These are phyloP conservation scores for Saksenaea oblongispora DNA, from an alignment of 371 early-diverging fungal species.

Conservation along the genomic window DNA sequence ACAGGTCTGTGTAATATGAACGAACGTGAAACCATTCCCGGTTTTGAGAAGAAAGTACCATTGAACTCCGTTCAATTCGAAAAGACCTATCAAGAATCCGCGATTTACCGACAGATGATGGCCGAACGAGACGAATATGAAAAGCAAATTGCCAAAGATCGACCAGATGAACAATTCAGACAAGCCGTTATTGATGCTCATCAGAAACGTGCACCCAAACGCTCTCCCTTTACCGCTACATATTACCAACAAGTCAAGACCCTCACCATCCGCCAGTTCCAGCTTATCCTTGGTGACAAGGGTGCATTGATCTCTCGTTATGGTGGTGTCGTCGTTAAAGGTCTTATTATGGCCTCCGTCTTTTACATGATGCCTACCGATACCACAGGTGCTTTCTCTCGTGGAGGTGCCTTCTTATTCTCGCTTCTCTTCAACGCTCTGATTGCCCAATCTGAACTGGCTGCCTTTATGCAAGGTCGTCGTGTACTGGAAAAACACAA, in stretches of 20 bases:
- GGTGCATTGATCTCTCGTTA: constrained; percentile 52
- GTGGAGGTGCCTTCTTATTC: constrained; percentile 66
- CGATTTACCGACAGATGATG: constrained; percentile 22
- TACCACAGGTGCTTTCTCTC: constrained; percentile 63
- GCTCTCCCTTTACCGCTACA: constrained; percentile 51
- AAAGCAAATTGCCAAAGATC: constrained; percentile 16
- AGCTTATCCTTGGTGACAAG: constrained; percentile 49
- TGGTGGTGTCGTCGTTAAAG: constrained; percentile 58
- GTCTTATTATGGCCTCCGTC: constrained; percentile 67
- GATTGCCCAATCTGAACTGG: constrained; percentile 56
- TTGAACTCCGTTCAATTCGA: constrained; percentile 48
- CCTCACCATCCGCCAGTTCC: constrained; percentile 52
- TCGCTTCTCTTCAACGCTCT: constrained; percentile 62
- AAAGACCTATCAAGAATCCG: constrained; percentile 31
- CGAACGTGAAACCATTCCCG: constrained; percentile 55
- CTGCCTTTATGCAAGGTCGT: constrained; percentile 57
- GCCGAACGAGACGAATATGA: constrained; percentile 29
- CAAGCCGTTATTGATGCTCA: constrained; percentile 48
- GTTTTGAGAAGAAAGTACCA: constrained; percentile 50
- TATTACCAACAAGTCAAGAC: constrained; percentile 47
- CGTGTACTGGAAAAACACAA: constrained; percentile 71
- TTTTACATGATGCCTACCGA: constrained; percentile 57
- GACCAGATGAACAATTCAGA: constrained; percentile 43
- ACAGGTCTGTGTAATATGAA: constrained; percentile 63
- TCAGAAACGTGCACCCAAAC: constrained; percentile 37